phyloP scores from a whole-genome alignment of 1,284 basidiomycete species.

The Cryptococcus floricola region DNA sequence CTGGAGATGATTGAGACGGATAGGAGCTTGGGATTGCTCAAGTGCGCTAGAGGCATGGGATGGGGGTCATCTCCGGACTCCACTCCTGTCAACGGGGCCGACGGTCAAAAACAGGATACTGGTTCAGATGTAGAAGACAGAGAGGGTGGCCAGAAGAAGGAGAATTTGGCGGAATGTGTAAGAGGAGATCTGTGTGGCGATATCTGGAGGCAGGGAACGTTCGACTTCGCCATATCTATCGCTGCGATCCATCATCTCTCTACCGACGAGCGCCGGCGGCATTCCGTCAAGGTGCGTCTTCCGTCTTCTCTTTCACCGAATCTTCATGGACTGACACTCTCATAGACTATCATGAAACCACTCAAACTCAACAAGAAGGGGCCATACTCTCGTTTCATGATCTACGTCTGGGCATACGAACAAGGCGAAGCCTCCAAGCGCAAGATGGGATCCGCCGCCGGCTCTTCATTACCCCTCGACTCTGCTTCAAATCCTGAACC shows the following conservation, averaged over 20 bases:
- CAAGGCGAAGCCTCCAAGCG: conserved; percentile 81
- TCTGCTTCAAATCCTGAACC: neutral
- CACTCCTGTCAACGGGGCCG: neutral
- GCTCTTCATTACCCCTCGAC: neutral
- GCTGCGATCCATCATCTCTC: conserved; percentile 93
- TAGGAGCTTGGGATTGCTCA: conserved; percentile 69
- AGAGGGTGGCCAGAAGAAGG: conserved; percentile 14
- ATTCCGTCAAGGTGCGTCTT: conserved; percentile 64
- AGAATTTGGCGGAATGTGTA: conserved; percentile 21
- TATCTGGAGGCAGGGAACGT: conserved; percentile 66
- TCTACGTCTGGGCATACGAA: conserved; percentile 98
- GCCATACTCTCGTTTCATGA: conserved; percentile 68
- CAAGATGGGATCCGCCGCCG: conserved; percentile 53
- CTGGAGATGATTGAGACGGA: conserved; percentile 70
- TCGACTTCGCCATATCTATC: conserved; percentile 91
- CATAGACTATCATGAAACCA: conserved; percentile 54
- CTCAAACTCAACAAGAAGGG: conserved; percentile 54
- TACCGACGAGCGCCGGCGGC: conserved; percentile 64
- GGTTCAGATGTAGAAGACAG: neutral
- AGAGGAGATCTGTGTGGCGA: conserved; percentile 62
- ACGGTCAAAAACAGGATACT: neutral
- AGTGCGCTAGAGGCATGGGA: conserved; percentile 59
- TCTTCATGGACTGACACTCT: neutral
- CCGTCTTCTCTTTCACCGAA: too few relatives aligned
- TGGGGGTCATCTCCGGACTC: neutral